Conservation (phyloP, 139 green algal genomes). For the Tetradesmus obliquus region DNA sequence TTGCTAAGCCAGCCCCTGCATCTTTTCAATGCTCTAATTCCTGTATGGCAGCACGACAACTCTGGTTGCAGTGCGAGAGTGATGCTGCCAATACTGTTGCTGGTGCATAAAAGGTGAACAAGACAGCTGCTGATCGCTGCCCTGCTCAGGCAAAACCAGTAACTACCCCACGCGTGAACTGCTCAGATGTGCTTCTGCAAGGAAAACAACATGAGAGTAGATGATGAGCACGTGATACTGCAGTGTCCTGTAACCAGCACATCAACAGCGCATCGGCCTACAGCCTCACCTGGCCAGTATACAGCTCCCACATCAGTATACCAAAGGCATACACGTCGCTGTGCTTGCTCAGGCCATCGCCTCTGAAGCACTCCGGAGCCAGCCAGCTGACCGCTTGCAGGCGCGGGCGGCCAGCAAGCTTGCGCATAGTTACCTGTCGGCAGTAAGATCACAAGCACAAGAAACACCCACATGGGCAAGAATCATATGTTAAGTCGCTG, state of each 20-base stretch:
- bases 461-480: neutral
- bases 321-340: slow-evolving; percentile 59
- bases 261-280: neutral
- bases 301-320: slow-evolving; percentile 61
- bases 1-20: too few species aligned
- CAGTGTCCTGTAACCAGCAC: neutral
- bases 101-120: too few species aligned
- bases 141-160: too few species aligned
- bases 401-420: slow-evolving; percentile 54
- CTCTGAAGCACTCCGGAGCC: slow-evolving; percentile 56
- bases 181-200: too few species aligned
- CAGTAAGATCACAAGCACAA: slow-evolving; percentile 29
- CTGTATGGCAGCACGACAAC: too few species aligned
- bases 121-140: too few species aligned
- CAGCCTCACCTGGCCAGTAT: slow-evolving; percentile 44
- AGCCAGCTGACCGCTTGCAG: slow-evolving; percentile 48
- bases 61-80: too few species aligned
- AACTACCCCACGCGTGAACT: too few species aligned
- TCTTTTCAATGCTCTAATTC: too few species aligned
- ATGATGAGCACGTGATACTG: too few species aligned
- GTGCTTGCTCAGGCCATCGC: slow-evolving; percentile 35
- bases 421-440: slow-evolving; percentile 42
- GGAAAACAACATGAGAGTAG: too few species aligned
- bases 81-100: too few species aligned
- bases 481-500: slow-evolving; percentile 4